Conservation (phyloP, 202 grass and related monocot species). For the Schoenoplectus tabernaemontani region DNA sequence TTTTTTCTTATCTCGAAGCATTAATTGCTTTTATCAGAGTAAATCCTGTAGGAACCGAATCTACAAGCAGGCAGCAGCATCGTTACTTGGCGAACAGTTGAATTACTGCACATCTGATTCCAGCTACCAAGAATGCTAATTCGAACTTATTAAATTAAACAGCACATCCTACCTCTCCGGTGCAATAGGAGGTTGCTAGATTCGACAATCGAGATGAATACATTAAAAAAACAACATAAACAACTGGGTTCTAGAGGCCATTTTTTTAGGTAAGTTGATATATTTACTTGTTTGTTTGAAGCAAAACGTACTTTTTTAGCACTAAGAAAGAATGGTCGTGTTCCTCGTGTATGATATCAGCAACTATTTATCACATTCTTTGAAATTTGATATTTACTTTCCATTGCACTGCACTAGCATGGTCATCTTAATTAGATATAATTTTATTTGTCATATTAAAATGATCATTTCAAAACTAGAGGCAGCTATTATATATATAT, state of each 20-base stretch:
- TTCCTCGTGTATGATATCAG: not conserved
- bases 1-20: no score
- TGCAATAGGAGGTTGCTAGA: conserved; percentile 5
- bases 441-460: no score
- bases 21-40: no score
- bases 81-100: no score
- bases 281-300: not conserved
- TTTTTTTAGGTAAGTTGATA: not conserved
- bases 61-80: no score
- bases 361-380: not conserved
- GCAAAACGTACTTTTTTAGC: not conserved
- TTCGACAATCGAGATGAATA: not conserved
- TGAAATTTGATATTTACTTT: not conserved
- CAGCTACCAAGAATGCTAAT: not conserved
- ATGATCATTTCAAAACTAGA: no score
- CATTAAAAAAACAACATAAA: not conserved
- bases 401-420: not conserved
- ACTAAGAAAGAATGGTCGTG: not conserved
- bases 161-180: not conserved
- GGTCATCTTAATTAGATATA: no score
- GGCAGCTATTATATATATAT: no score
- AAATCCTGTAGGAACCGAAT: no score
- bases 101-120: no score
- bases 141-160: not conserved
- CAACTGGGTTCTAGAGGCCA: not conserved